Evolutionary conservation across 495 filamentous ascomycete species (phyloP), one percentile per base, ranked within the genome.

Genomic region (Tuber calosporum): DNA sequence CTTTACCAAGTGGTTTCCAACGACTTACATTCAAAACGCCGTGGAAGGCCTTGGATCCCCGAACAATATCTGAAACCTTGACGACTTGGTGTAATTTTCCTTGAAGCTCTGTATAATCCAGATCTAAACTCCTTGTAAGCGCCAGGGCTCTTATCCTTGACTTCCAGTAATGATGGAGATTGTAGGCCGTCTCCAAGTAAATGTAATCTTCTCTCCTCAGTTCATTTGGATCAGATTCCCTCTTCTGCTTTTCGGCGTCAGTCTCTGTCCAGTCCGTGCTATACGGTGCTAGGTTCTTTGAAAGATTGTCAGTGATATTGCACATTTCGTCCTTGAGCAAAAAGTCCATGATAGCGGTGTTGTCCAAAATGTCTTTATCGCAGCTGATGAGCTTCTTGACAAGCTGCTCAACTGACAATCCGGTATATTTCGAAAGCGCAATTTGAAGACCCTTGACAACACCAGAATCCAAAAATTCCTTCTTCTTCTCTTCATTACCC

Each of bases 81-180:
- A 96, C 93, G 36, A 99, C 88, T 67, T 94, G 88, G 74, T 88
- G 88, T 72, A 99, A 85, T 82, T 93, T 95, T 17, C 86, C 84
- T 1, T 91, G 92, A 36, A 97, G 88, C 75, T 98, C 91, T 75
- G 97, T 93, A 82, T 99, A 98, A 72, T 99, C 95, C 4, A 85
- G 74, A 82, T 98, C 94, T 79, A 88, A 97, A 36, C 87, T 92
- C 76, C 91, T 89, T 1, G 95, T 98, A 79, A 99, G 83, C 4
- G 88, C 85, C 73, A 99, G 87, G 6, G 96, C 96, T 71, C 95
- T 88, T 88, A 97, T 97, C 83, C 95, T 89, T 66, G 91, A 91
- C 86, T 97, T 98, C 95, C 95, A 99, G 83, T 99, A 99, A 83
- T 99, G 96, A 74, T 96, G 93, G 76, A 99, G 86, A 81, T 99